Evolutionary conservation across 75 land plant species (phyloP).

Genomic region (Sequoia sempervirens): DNA sequence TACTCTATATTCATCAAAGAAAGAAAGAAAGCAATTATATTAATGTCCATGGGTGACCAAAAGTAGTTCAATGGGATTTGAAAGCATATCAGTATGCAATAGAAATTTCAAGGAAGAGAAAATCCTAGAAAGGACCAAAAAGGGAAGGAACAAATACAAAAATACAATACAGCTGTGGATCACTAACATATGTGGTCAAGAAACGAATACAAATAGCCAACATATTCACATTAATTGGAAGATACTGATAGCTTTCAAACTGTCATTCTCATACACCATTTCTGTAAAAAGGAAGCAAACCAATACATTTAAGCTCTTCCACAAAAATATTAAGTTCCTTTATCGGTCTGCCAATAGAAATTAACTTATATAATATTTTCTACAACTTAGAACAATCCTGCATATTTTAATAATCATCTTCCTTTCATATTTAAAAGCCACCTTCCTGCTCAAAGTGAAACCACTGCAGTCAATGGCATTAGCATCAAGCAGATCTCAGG

Average conservation of each 20-base stretch:
- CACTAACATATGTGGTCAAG: too few relatives aligned
- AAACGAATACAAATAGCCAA: too few relatives aligned
- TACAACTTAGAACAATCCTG: background rate
- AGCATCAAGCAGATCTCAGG: background rate
- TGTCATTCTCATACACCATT: background rate
- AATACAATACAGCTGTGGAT: too few relatives aligned
- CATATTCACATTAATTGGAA: background rate
- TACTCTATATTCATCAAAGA: background rate
- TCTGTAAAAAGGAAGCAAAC: background rate
- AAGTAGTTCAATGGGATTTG: too few relatives aligned
- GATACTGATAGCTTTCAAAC: background rate
- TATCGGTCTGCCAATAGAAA: background rate
- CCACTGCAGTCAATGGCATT: background rate
- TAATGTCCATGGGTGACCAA: too few relatives aligned
- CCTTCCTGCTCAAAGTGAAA: background rate
- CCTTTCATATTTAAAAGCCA: background rate
- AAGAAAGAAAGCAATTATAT: too few relatives aligned
- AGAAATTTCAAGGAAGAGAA: too few relatives aligned
- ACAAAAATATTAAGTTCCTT: background rate
- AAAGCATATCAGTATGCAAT: too few relatives aligned
- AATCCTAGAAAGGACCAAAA: too few relatives aligned
- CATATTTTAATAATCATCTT: background rate
- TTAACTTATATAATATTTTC: background rate
- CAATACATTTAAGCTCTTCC: background rate
- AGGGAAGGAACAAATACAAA: too few relatives aligned